Percentiles rank a stretch among this genome's conserved stretches.
phyloP scores from a whole-genome alignment of 805 yeast genomes.

The Yarrowia sp. region DNA sequence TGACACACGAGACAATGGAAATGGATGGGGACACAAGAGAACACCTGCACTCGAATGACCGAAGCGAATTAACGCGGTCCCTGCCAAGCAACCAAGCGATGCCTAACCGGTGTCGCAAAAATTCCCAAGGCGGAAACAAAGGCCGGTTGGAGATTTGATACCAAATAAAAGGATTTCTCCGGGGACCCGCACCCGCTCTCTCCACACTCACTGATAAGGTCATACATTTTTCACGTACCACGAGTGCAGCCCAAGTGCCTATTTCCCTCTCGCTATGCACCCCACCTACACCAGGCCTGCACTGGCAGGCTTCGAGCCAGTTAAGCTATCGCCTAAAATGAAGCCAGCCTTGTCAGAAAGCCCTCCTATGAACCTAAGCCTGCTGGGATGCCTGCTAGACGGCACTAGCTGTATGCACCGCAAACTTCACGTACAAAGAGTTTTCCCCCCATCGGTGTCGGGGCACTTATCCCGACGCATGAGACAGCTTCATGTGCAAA shows the following conservation, averaged over 20 bases:
- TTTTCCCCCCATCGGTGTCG: neutral
- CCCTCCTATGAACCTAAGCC: neutral
- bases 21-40: neutral
- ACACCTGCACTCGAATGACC: neutral
- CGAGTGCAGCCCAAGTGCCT: neutral
- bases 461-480: constrained; percentile 12
- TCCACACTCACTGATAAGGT: constrained; percentile 6
- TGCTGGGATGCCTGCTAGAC: neutral
- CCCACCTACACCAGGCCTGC: neutral
- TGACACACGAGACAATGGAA: neutral
- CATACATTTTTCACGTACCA: constrained; percentile 5
- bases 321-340: constrained; percentile 8
- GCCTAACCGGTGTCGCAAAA: no score
- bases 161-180: neutral
- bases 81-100: neutral
- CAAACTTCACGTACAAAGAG: neutral
- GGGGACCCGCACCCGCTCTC: neutral
- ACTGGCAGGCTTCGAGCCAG: constrained; percentile 1
- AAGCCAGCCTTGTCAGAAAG: neutral
- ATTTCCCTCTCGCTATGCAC: neutral
- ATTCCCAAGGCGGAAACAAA: no score
- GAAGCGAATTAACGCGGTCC: constrained; percentile 15
- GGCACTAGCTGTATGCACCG: neutral
- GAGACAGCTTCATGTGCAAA: neutral
- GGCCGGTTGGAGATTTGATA: no score